phyloP scores from a whole-genome alignment of 345 rosid genomes.

The Acer saccharum region DNA sequence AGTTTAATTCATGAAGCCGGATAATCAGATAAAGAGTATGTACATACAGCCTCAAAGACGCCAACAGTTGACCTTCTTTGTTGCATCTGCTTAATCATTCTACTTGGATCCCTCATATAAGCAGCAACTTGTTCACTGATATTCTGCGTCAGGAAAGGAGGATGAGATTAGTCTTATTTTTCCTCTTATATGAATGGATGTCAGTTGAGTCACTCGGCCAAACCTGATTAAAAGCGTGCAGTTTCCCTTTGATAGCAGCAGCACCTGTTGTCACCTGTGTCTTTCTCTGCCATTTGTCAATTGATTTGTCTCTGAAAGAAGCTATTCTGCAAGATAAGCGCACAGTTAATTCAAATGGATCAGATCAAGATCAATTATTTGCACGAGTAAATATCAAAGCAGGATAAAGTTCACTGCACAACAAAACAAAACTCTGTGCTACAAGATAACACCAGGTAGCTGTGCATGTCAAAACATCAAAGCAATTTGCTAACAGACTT shows the following conservation, averaged over 20 bases:
- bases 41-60: conserved; percentile 78
- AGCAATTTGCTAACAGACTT: neutral
- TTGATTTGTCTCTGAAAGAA: conserved; percentile 77
- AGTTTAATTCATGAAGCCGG: neutral
- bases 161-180: conserved; percentile 22
- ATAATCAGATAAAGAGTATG: neutral
- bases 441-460: neutral
- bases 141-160: conserved; percentile 47
- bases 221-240: conserved; percentile 98
- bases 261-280: conserved; percentile 89
- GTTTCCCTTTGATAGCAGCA: conserved; percentile 82
- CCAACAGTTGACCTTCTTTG: conserved; percentile 64
- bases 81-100: conserved; percentile 97
- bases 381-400: neutral
- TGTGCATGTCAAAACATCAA: neutral
- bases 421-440: neutral
- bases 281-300: conserved; percentile 96
- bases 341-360: conserved; percentile 8
- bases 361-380: conserved; percentile 1
- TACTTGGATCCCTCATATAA: conserved; percentile 92
- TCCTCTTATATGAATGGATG: neutral
- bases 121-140: conserved; percentile 88
- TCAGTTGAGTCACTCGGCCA: conserved; percentile 4
- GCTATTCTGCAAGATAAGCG: conserved; percentile 56
- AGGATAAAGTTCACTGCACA: neutral